A percentile compares a stretch with the other conserved stretches of the same genome.
These are phyloP conservation scores for Hyphopichia pseudoburtonii DNA, from an alignment of 1,139 yeast genomes.

Conservation along the genomic window DNA sequence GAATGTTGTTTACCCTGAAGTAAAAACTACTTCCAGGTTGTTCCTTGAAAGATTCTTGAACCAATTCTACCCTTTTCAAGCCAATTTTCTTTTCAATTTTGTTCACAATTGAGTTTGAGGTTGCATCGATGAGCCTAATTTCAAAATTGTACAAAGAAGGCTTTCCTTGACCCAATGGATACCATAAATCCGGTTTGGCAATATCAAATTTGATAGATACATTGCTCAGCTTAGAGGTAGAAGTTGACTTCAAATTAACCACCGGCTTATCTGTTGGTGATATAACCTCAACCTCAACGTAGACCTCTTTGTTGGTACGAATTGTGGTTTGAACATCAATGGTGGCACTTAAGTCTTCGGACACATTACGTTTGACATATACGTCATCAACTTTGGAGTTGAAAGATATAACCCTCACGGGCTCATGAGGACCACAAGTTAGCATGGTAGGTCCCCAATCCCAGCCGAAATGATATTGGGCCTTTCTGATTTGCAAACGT, in stretches of 20 bases:
- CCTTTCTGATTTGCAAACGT: slow-evolving; percentile 47
- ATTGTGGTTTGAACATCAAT: slow-evolving; percentile 2
- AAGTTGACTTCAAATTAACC: not conserved
- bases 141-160: slow-evolving; percentile 32
- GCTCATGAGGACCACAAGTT: slow-evolving; percentile 50
- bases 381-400: slow-evolving; percentile 17
- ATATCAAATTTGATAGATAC: slow-evolving; percentile 7
- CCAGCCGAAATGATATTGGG: slow-evolving; percentile 60
- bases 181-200: slow-evolving; percentile 37
- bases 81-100: slow-evolving; percentile 26
- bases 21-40: slow-evolving; percentile 39
- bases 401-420: slow-evolving; percentile 31
- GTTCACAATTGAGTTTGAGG: too few relatives aligned
- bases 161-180: slow-evolving; percentile 37
- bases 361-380: slow-evolving; percentile 19
- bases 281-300: not conserved
- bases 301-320: not conserved
- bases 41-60: slow-evolving; percentile 30
- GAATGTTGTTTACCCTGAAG: slow-evolving; percentile 38
- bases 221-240: not conserved
- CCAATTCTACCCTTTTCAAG: slow-evolving; percentile 36
- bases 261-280: not conserved
- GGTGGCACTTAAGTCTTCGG: slow-evolving; percentile 1
- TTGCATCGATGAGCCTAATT: too few relatives aligned
- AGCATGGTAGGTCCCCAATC: slow-evolving; percentile 56